Evolutionary conservation across 2,329 filamentous ascomycete species (phyloP).

Genomic region (Alternaria longipes): DNA sequence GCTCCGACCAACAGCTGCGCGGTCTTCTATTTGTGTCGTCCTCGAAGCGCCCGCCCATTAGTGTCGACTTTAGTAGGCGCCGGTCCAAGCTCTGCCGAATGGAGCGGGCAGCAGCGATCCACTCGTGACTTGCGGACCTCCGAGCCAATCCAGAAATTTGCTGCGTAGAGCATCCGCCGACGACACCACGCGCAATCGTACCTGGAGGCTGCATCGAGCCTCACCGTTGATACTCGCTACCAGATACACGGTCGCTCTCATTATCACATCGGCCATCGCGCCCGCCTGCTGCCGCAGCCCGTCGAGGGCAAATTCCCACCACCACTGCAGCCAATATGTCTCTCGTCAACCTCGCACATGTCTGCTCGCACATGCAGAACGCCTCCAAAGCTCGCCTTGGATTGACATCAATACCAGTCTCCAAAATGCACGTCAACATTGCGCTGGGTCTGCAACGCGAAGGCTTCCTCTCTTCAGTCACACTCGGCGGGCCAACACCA

Average conservation of each 20-base stretch:
- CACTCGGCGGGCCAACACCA: slow-evolving; percentile 72
- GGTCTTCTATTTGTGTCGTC: slow-evolving; percentile 46
- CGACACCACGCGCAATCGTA: slow-evolving; percentile 37
- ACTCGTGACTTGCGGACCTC: slow-evolving; percentile 41
- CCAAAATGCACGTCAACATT: slow-evolving; percentile 80
- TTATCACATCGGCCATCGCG: slow-evolving; percentile 14
- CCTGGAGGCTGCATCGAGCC: slow-evolving; percentile 18
- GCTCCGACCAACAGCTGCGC: slow-evolving; percentile 28
- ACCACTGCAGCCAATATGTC: slow-evolving; percentile 63
- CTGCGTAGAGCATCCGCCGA: slow-evolving; percentile 25
- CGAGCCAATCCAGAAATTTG: slow-evolving; percentile 45
- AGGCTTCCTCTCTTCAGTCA: slow-evolving; percentile 83
- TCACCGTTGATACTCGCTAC: slow-evolving; percentile 8
- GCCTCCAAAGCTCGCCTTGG: slow-evolving; percentile 83
- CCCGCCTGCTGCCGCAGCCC: slow-evolving; percentile 31
- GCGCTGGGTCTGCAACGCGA: slow-evolving; percentile 80
- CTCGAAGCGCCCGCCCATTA: slow-evolving; percentile 44
- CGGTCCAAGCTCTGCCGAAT: slow-evolving; percentile 30
- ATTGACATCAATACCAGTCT: slow-evolving; percentile 82
- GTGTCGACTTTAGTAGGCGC: slow-evolving; percentile 30
- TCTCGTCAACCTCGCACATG: slow-evolving; percentile 76
- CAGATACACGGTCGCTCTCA: neutral
- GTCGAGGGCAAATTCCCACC: slow-evolving; percentile 37
- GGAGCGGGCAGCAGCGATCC: slow-evolving; percentile 15
- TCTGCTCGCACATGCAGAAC: slow-evolving; percentile 93